Evolutionary conservation across 2,329 filamentous ascomycete genomes (phyloP).

Genomic region (Alternaria arbusti): DNA sequence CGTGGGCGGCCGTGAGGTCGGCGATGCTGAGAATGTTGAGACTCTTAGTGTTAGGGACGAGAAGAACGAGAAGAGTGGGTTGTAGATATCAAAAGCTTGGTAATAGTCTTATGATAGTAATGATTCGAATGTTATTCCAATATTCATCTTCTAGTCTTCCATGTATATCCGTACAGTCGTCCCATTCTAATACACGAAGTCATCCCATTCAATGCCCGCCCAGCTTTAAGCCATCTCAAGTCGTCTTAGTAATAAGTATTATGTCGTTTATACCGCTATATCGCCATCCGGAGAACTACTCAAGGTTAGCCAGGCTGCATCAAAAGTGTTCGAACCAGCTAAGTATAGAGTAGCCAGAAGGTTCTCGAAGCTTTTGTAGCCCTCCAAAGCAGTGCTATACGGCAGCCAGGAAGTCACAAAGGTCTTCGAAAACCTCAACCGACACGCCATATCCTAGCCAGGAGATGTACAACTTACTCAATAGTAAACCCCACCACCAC

Average conservation of each 20-base stretch:
- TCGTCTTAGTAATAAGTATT: neutral
- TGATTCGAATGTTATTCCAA: neutral
- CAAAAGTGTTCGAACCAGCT: too few relatives aligned
- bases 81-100: neutral
- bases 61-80: slow-evolving; percentile 30
- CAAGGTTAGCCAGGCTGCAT: neutral
- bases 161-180: too few relatives aligned
- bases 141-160: neutral
- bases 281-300: neutral
- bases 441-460: accelerated
- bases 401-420: neutral
- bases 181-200: neutral
- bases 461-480: neutral
- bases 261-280: too few relatives aligned
- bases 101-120: neutral
- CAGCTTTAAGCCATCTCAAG: neutral
- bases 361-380: neutral
- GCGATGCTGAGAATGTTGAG: slow-evolving; percentile 27
- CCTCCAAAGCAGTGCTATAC: neutral
- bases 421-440: neutral
- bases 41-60: slow-evolving; percentile 21
- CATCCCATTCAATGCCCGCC: accelerated
- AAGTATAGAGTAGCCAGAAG: neutral
- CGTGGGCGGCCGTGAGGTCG: slow-evolving; percentile 20
- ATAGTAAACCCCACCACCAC: neutral